Conservation (phyloP, 305 asterid genomes). For the Ilex paraguariensis region DNA sequence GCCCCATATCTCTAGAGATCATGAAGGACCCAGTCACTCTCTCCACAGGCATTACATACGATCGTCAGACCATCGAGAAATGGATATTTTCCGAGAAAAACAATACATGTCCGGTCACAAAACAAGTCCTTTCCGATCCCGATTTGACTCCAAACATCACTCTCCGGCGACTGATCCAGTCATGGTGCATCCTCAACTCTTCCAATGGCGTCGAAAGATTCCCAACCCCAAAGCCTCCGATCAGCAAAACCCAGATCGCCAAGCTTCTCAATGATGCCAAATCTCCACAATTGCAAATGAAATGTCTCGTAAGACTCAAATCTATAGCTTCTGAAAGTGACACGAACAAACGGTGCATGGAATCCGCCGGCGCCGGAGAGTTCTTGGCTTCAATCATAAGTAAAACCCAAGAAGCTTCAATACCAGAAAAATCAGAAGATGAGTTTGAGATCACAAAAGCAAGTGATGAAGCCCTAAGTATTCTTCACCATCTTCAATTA, state of each 20-base stretch:
- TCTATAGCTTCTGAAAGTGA: slow-evolving; percentile 50
- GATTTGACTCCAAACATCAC: slow-evolving; percentile 72
- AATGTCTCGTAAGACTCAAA: slow-evolving; percentile 39
- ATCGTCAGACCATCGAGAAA: slow-evolving; percentile 66
- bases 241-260: slow-evolving; percentile 35
- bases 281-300: slow-evolving; percentile 29
- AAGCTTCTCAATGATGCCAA: slow-evolving; percentile 48
- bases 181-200: slow-evolving; percentile 77
- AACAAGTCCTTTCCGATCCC: slow-evolving; percentile 28
- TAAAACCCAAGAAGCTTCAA: slow-evolving; percentile 3
- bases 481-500: slow-evolving; percentile 47
- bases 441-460: slow-evolving; percentile 11
- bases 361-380: slow-evolving; percentile 39
- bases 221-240: slow-evolving; percentile 39
- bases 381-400: slow-evolving; percentile 44
- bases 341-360: slow-evolving; percentile 57
- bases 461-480: slow-evolving; percentile 46
- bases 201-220: slow-evolving; percentile 35
- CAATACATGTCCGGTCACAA: slow-evolving; percentile 59
- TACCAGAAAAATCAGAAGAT: slow-evolving; percentile 12
- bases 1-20: slow-evolving; percentile 71
- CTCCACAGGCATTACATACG: slow-evolving; percentile 82
- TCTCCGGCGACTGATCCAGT: slow-evolving; percentile 74
- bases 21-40: slow-evolving; percentile 81
- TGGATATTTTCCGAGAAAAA: slow-evolving; percentile 58